Evolutionary conservation across 148 eudicot genomes (phyloP).

Genomic region (Silene latifolia): DNA sequence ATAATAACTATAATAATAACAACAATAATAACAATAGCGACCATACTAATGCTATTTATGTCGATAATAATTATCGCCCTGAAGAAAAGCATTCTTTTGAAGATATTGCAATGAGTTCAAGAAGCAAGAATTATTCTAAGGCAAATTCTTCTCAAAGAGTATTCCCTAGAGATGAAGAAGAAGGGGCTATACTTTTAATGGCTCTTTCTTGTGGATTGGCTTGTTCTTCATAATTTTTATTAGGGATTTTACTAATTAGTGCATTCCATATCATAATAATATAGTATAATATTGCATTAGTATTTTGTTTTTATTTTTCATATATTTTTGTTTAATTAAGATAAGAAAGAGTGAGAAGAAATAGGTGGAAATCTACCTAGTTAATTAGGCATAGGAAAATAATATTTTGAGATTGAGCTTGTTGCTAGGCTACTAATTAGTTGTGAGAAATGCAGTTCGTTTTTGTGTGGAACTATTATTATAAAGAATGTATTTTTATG

Average conservation of each 20-base stretch:
- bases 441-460: background rate
- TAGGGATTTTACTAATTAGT: background rate
- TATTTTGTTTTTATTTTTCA: background rate
- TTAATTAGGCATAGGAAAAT: conserved; percentile 21
- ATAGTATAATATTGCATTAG: conserved; percentile 2
- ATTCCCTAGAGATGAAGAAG: conserved; percentile 53
- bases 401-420: conserved; percentile 16
- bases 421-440: conserved; percentile 4
- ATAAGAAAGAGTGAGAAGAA: background rate
- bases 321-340: background rate
- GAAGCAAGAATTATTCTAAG: conserved; percentile 1
- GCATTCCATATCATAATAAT: no score
- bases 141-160: conserved; percentile 11
- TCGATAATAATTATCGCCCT: background rate
- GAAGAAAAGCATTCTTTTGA: conserved; percentile 10
- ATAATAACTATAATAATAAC: background rate
- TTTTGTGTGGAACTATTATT: no score
- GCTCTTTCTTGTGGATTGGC: conserved; percentile 56
- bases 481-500: no score
- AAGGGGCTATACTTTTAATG: conserved; percentile 58
- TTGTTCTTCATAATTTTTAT: conserved; percentile 18
- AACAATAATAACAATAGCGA: background rate
- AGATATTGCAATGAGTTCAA: conserved; percentile 23
- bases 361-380: conserved; percentile 18
- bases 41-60: background rate